A percentile compares a stretch with the other conserved stretches of the same genome.
Conservation (phyloP, 148 eudicot genomes). For the Hydrangea macrophylla region DNA sequence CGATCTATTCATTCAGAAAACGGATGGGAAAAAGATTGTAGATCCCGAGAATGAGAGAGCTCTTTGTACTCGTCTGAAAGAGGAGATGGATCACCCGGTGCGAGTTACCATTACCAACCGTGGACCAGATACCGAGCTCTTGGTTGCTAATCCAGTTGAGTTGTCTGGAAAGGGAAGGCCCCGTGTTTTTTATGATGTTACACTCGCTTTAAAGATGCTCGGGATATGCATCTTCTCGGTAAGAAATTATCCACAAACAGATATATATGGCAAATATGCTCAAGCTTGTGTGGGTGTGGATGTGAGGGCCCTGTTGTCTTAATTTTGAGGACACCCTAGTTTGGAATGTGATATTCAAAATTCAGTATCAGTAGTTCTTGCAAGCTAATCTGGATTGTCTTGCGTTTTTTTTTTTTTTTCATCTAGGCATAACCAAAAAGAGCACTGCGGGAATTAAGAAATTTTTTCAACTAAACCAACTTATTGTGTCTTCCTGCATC, state of each 20-base stretch:
- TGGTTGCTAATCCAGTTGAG: slow-evolving; percentile 96
- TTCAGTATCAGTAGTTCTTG: too few species aligned
- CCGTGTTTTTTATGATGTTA: slow-evolving; percentile 79
- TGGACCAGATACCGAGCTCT: slow-evolving; percentile 87
- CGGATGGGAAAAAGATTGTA: slow-evolving; percentile 64
- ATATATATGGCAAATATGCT: too few species aligned
- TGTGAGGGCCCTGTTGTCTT: too few species aligned
- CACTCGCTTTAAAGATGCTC: slow-evolving; percentile 61
- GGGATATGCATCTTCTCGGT: slow-evolving; percentile 80
- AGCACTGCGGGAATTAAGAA: too few species aligned
- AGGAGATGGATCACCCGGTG: slow-evolving; percentile 79
- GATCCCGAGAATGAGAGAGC: slow-evolving; percentile 41
- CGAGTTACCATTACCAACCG: slow-evolving; percentile 72
- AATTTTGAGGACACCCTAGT: too few species aligned
- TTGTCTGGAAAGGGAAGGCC: slow-evolving; percentile 84
- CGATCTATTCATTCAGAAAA: slow-evolving; percentile 65
- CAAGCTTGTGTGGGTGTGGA: too few species aligned
- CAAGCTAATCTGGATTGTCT: too few species aligned
- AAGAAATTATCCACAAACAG: slow-evolving; percentile 28
- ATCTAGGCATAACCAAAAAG: too few species aligned
- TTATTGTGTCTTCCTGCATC: too few species aligned
- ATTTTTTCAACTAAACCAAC: too few species aligned
- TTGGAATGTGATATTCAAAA: too few species aligned
- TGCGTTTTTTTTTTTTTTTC: too few species aligned
- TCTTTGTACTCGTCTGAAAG: slow-evolving; percentile 62